Evolutionary conservation across 2,329 filamentous ascomycete genomes (phyloP), one percentile per base, ranked within the genome.

Genomic region (Amauroascus niger): DNA sequence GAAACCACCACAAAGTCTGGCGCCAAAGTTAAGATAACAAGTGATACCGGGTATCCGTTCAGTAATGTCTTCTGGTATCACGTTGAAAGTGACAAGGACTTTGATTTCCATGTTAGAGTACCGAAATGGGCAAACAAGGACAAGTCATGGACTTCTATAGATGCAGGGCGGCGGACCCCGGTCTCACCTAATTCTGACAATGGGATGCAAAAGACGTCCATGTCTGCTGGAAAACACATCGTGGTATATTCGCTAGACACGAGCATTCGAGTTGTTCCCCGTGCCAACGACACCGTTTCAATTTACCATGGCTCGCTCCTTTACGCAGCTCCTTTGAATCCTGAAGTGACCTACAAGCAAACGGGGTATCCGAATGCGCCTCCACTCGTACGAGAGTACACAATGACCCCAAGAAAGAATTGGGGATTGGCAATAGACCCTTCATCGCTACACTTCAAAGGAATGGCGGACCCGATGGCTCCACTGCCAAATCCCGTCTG

Each of bases 21-120:
- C 14, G 63, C 60, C 40, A 57, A 67, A 16, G 71, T 79, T 7
- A 68, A 61, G 0, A 66, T 80, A 9, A 60, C 60, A 9, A 76
- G 74, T 59, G 63, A 71, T 22, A 80, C 78, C 0, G 67, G 69
- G 48, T 80, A 80, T 61, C 78, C 74, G 0, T 77, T 78, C 59
- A 56, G 59, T 9, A 62, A 71, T 46, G 57, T 56, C 2, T 62
- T 77, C 2, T 57, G 56, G 7, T 77, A 77, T 58, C 67, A 62
- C 28, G 67, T 76, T 52, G 60, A 63, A 16, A 60, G 70, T 2
- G 63, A 62, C 6, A 57, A 58, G 0, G 45, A 66, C 5, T 74
- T 76, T 57, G 62, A 65, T n/a, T 72, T 78, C 54, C 67, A 70
- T 53, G 62, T 78, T 46, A 69, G 75, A 16, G 67, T 77, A n/a